Base-by-base conservation (phyloP, 1,139 yeast genomes). In the Zygosaccharomyces pseudobailii region DNA sequence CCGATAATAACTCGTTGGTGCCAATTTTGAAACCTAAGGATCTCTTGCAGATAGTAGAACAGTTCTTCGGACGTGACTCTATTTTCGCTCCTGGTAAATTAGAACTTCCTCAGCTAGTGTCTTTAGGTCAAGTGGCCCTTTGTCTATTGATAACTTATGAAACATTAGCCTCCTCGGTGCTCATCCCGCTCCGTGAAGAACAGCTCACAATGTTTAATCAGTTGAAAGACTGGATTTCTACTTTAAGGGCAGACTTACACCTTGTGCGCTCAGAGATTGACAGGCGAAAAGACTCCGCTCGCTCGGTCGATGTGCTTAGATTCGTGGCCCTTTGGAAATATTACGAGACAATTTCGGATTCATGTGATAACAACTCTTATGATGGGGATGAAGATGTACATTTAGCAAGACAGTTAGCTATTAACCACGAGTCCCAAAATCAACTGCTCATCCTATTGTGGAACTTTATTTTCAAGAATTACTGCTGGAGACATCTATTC, bases 341-440 rank as follows among this genome's bases (percentile, higher is more conserved):
- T 35, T 60, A 55, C 42, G 52, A 55, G 35, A 45, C 57, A 4
- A 49, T 61, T 9, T 50, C 58, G 2, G 46, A 48, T 17, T 38
- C 48, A 6, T 44, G 50, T 17, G 48, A 55, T 27, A 49, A 47
- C 24, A 47, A 49, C 31, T 36, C 51, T n/a, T 43, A 54, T 24
- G 62, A 58, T 45, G 54, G 51, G 24, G 62, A 62, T 43, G 65
- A 59, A 48, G 66, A 62, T 45, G 50, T 61, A 17, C 56, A 58
- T 37, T 40, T 56, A 40, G 63, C 62, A 13, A 40, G 59, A 13
- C 48, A 52, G 27, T 49, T 57, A 24, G 54, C 62, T 3, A 46
- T 61, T 23, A 61, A 61, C 36, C 59, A 56, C 44, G 66, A 62
- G 42, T 51, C 53, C 17, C 54, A 54, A 24, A 52, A 60, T 40